phyloP scores from a whole-genome alignment of 192 early-diverging fungal species.

The Thamnidium elegans region DNA sequence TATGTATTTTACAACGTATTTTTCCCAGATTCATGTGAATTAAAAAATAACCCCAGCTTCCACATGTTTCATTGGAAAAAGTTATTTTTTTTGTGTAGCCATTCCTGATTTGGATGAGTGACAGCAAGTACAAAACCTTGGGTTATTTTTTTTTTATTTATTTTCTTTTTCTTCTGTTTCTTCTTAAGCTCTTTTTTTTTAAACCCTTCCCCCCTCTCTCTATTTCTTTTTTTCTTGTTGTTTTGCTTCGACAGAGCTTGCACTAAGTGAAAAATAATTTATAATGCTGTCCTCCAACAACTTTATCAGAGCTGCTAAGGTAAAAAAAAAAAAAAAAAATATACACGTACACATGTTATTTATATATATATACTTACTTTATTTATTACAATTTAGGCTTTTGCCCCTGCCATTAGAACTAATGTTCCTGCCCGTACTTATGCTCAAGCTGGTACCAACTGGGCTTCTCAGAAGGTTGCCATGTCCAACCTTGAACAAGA shows the following conservation, averaged over 20 bases:
- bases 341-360: not conserved
- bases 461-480: conserved; percentile 68
- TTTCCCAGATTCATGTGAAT: conserved; percentile 9
- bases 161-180: conserved; percentile 6
- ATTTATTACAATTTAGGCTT: conserved; percentile 23
- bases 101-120: conserved; percentile 12
- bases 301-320: conserved; percentile 38
- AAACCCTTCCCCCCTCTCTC: not conserved
- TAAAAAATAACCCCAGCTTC: conserved; percentile 7
- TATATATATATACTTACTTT: not conserved
- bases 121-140: conserved; percentile 13
- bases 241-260: conserved; percentile 11
- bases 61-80: conserved; percentile 21
- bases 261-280: not conserved
- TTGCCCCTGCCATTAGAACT: conserved; percentile 25
- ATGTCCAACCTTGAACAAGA: conserved; percentile 91
- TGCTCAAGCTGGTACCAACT: conserved; percentile 49
- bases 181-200: conserved; percentile 14
- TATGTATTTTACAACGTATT: conserved; percentile 15
- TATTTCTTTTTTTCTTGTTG: conserved; percentile 12
- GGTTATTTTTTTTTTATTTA: conserved; percentile 12
- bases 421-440: conserved; percentile 47
- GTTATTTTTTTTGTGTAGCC: conserved; percentile 12
- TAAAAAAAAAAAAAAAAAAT: not conserved
- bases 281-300: conserved; percentile 35